Base-by-base conservation (phyloP, 352 stramenopile species). In the Phytophthora tubulina region DNA sequence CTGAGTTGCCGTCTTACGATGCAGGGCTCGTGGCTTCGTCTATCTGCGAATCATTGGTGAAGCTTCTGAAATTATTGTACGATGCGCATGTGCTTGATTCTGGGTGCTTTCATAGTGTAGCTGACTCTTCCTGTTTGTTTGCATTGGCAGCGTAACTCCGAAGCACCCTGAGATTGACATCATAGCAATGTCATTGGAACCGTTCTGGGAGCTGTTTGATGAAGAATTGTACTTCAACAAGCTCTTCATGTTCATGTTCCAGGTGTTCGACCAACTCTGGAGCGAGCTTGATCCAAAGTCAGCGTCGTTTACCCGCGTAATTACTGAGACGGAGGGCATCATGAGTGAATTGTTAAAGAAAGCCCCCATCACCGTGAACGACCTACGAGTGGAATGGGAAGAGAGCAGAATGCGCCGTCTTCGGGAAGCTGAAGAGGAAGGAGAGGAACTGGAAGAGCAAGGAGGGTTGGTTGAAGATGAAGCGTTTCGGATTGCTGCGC, bases 191-290 rank as follows among this genome's bases (percentile, higher is more conserved):
- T 94, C 89, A 1, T 65, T 89, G 42, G 86, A 96, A 55, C 89
- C 89, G 17, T 94, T 93, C 54, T 96, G 89, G 89, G 78, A 95
- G 45, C 65, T 96, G 8, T 91, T 96, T 70, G 84, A 92, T 30
- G 89, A 96, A 61, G 84, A 93, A 10, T 74, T 74, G 36, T 93
- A 90, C 63, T 95, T 96, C 54, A 74, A 84, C 57, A 93, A 93
- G 58, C 62, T 95, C 7, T 96, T 96, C 58, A 76, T 79, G 58
- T 73, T 92, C 36, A 87, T 91, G 76, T 86, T 93, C 45, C 79
- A 90, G 13, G 82, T 95, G 31, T 95, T 92, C 46, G 84, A 95
- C 39, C 75, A 91, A 52, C 71, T 92, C 15, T 95, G 86, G 86
- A 85, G 69, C 63, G 71, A 84, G 5, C 66, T 91, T 32, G 70